Evolutionary conservation across 1,284 basidiomycete species (phyloP).

Genomic region (Porogramme epimiltina): DNA sequence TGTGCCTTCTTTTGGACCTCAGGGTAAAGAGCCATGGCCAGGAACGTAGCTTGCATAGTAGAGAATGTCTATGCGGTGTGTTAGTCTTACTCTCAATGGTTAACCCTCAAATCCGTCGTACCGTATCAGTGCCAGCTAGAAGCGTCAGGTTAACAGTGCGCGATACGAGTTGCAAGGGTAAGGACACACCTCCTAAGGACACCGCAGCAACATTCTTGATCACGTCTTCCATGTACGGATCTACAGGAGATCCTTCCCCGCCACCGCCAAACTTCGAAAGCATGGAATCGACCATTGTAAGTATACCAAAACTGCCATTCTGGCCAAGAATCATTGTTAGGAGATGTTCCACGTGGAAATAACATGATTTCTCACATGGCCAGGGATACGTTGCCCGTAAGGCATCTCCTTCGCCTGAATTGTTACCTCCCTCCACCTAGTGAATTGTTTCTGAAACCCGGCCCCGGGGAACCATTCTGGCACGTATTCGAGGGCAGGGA

Average conservation of each 20-base stretch:
- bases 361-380: too few relatives aligned
- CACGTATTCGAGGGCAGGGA: slow-evolving; percentile 24
- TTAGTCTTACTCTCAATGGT: too few relatives aligned
- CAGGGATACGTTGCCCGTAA: background rate
- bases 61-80: slow-evolving; percentile 26
- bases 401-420: slow-evolving; percentile 7
- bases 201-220: slow-evolving; percentile 1
- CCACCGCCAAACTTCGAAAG: background rate
- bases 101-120: too few relatives aligned
- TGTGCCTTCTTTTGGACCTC: slow-evolving; percentile 34
- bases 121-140: slow-evolving; percentile 2
- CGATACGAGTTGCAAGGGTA: background rate
- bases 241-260: background rate
- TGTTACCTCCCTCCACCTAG: slow-evolving; percentile 20
- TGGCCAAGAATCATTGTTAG: too few relatives aligned
- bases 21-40: slow-evolving; percentile 37
- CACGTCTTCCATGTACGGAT: background rate
- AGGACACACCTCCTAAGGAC: background rate
- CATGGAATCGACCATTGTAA: background rate
- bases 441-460: slow-evolving; percentile 21
- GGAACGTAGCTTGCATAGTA: slow-evolving; percentile 31
- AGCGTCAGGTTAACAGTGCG: background rate
- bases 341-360: too few relatives aligned
- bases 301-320: too few relatives aligned
- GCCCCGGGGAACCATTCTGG: slow-evolving; percentile 31